Evolutionary conservation across 305 asterid genomes (phyloP), one percentile per base, ranked within the genome.

Genomic region (Ilex paraguariensis): DNA sequence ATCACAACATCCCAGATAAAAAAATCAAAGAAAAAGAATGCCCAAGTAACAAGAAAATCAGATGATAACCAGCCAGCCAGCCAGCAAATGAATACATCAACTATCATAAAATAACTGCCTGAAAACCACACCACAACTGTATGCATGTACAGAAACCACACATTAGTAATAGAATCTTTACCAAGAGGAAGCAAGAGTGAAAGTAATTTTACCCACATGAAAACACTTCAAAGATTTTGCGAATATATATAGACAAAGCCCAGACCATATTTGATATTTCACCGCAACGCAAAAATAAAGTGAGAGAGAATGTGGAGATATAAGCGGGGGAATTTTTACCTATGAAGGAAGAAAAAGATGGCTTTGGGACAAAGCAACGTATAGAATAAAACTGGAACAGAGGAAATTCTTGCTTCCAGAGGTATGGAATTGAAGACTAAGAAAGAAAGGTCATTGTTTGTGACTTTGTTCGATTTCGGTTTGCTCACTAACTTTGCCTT

Each of bases 341-440:
- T 40, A 13, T 13, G 17, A 59, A 30, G 32, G 72, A 66, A 62
- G 65, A 71, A 42, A 67, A 66, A 44, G 31, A 59, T 68, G 70
- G 80, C 75, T 78, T 78, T 71, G 63, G 42, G 57, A 49, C 16
- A 58, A 77, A 74, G 77, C 73, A 49, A 74, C 56, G 11, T 52
- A 42, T 21, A 57, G 68, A 61, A 62, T 62, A 33, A 13, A 42
- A 61, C 28, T 21, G 28, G 45, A 66, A 32, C 15, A 13, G 11
- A n/a, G 56, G 56, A 61, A 68, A 61, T 57, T 48, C 6, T 61
- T 60, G 56, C 48, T 62, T 66, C 46, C 58, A 58, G 61, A 70
- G 30, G 51, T 14, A 54, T 56, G 48, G 49, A 55, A 70, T 55
- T 62, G 62, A 36, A 36, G 42, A 36, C 42, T 36, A 36, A 4